phyloP scores from a whole-genome alignment of 1,284 basidiomycete species.

The Microbotryum saponariae region DNA sequence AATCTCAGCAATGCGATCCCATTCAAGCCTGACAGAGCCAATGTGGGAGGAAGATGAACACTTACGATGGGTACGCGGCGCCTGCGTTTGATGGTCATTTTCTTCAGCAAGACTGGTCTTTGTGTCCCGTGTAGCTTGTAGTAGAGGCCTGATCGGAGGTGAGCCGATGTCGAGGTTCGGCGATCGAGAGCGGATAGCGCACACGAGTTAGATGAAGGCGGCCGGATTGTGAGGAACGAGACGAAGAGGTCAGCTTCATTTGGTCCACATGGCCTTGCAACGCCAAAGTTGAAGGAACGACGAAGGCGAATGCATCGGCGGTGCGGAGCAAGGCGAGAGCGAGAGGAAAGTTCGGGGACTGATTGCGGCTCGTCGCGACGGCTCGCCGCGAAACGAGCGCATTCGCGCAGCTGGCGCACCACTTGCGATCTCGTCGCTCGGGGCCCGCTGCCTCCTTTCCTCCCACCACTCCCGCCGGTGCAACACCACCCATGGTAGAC shows the following conservation, averaged over 20 bases:
- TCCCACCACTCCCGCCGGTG: too few relatives aligned
- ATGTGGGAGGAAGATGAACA: background rate
- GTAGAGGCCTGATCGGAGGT: conserved; percentile 63
- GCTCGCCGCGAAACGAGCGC: too few relatives aligned
- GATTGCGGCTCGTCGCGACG: too few relatives aligned
- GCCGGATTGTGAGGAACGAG: background rate
- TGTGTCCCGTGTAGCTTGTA: conserved; percentile 97
- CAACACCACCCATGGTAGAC: conserved; percentile 34
- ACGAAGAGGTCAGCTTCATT: background rate
- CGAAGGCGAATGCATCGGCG: too few relatives aligned
- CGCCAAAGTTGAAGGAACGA: too few relatives aligned
- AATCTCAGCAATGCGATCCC: background rate
- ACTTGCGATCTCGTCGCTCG: conserved; percentile 28
- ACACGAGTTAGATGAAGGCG: conserved; percentile 1
- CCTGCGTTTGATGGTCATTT: conserved; percentile 94
- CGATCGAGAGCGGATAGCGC: background rate
- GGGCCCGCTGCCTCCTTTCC: too few relatives aligned
- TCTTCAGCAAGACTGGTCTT: conserved; percentile 96
- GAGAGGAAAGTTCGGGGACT: too few relatives aligned
- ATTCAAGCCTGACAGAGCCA: background rate
- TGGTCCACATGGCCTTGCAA: too few relatives aligned
- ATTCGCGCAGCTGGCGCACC: background rate
- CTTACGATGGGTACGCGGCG: conserved; percentile 67
- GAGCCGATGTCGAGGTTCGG: conserved; percentile 4
- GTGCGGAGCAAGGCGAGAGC: too few relatives aligned